phyloP scores from a whole-genome alignment of 805 yeast species.

The Pichia californica region DNA sequence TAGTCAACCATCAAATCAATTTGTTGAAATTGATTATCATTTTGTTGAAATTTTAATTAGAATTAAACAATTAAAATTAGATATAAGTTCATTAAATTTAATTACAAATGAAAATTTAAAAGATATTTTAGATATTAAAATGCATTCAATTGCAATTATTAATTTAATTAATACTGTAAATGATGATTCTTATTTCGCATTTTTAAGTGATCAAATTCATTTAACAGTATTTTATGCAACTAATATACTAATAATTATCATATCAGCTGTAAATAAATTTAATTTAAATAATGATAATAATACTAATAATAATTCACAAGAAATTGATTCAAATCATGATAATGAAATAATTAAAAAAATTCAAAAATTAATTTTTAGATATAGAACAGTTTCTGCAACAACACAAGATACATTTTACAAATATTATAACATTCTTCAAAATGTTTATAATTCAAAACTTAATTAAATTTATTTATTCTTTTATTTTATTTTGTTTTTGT shows the following conservation, averaged over 20 bases:
- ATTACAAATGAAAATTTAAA: background rate
- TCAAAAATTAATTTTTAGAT: conserved; percentile 4
- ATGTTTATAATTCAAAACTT: background rate
- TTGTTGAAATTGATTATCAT: conserved; percentile 65
- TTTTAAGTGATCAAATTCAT: conserved; percentile 66
- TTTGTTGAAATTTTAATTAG: conserved; percentile 48
- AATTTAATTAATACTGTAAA: conserved; percentile 31
- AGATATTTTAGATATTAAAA: conserved; percentile 27
- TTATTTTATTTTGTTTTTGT: no score
- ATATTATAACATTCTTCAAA: conserved; percentile 7
- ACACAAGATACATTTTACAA: conserved; percentile 10
- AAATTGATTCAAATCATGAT: background rate
- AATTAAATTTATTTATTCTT: no score
- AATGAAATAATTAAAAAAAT: background rate
- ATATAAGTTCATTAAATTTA: conserved; percentile 4
- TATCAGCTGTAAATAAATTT: conserved; percentile 1
- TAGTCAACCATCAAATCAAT: conserved; percentile 66
- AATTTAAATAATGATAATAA: background rate
- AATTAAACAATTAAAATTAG: conserved; percentile 17
- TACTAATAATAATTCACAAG: background rate
- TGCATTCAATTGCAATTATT: conserved; percentile 37
- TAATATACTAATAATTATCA: conserved; percentile 30
- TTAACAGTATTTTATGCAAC: conserved; percentile 42
- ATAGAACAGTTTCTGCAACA: conserved; percentile 9
- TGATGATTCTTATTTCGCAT: conserved; percentile 54